phyloP scores from a whole-genome alignment of 1,139 yeast genomes.

The Hemisphaericaspora subhashii region DNA sequence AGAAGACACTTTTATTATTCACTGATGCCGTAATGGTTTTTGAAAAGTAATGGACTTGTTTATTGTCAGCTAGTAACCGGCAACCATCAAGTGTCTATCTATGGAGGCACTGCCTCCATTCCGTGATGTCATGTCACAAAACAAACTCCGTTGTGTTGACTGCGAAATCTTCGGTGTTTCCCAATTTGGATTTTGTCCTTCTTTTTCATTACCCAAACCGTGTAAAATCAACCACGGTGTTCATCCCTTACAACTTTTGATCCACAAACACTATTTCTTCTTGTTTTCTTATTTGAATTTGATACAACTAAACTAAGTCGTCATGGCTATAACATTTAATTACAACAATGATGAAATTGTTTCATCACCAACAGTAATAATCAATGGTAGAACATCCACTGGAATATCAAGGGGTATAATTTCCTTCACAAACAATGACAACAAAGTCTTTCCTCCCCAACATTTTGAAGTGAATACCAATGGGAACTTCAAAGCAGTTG shows the following conservation, averaged over 20 bases:
- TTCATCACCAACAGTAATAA: conserved; percentile 42
- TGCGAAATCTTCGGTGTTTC: conserved; percentile 1
- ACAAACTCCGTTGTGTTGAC: background rate
- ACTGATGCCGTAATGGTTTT: no score
- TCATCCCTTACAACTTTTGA: no score
- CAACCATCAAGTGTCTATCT: no score
- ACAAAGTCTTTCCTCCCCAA: conserved; percentile 64
- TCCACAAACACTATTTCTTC: background rate
- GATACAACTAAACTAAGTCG: background rate
- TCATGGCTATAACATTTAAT: conserved; percentile 35
- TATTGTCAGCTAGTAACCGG: no score
- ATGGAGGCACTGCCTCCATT: no score
- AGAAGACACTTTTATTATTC: no score
- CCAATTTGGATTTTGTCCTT: no score
- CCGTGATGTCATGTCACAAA: background rate
- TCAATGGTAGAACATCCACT: conserved; percentile 31
- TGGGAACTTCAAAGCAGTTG: conserved; percentile 71
- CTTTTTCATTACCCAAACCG: no score
- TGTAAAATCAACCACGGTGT: no score
- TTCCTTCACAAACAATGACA: conserved; percentile 38
- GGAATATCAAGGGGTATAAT: conserved; percentile 25
- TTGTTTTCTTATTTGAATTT: no score
- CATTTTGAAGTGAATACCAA: conserved; percentile 67
- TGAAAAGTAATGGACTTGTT: no score
- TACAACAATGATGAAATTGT: conserved; percentile 39